Evolutionary conservation across 768 basidiomycete species (phyloP).

Genomic region (Rhodotorula taiwanensis): DNA sequence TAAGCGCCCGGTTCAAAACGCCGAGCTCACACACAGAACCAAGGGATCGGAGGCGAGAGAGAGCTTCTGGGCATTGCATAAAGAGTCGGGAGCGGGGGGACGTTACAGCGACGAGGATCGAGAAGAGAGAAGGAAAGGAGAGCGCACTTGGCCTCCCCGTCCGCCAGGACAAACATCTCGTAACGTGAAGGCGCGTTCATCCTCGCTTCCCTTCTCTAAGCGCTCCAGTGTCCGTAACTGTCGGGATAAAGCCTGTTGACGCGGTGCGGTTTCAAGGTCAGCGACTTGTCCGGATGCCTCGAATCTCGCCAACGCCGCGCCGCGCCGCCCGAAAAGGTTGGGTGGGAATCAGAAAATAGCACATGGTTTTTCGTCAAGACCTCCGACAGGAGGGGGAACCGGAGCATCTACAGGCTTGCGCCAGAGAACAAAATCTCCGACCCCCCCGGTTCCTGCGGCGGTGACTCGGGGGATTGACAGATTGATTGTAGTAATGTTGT

Average conservation of each 20-base stretch:
- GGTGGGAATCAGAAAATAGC: conserved; percentile 37
- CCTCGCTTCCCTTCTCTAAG: no score
- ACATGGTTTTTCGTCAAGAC: conserved; percentile 30
- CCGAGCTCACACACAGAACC: no score
- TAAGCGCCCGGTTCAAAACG: conserved; percentile 25
- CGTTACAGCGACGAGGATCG: neutral
- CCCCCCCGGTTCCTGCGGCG: neutral
- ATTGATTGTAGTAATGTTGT: conserved; percentile 43
- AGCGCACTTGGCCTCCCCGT: conserved; percentile 87
- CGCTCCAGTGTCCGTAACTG: no score
- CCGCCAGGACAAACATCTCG: conserved; percentile 83
- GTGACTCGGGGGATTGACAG: conserved; percentile 54
- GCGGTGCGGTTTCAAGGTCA: no score
- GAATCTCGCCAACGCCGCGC: no score
- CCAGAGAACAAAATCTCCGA: neutral
- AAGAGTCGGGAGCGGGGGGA: neutral
- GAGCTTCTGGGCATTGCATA: neutral
- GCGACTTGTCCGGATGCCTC: no score
- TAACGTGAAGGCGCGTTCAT: conserved; percentile 93
- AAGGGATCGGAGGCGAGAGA: neutral
- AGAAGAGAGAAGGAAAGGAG: neutral
- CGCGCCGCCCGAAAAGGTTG: neutral
- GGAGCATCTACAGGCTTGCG: no score
- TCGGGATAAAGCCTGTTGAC: no score
- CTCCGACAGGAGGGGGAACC: no score